Evolutionary conservation across 1,139 yeast genomes (phyloP).

Genomic region (Blastobotrys aristatus): DNA sequence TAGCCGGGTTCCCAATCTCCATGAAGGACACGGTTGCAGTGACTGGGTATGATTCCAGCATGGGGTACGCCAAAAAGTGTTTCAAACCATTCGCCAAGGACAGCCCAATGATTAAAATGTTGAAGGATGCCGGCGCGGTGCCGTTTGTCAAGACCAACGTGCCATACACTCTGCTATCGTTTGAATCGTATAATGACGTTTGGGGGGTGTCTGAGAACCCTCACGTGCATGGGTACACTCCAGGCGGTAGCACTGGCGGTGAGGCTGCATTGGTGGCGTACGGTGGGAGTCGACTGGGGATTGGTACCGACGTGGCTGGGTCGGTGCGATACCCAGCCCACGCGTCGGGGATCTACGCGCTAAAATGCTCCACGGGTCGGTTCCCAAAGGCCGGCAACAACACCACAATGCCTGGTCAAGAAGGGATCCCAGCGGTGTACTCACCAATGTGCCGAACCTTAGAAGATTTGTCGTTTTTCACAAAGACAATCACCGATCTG

Average conservation of each 20-base stretch:
- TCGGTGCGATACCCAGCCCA: conserved; percentile 49
- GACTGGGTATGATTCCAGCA: conserved; percentile 47
- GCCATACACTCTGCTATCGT: conserved; percentile 45
- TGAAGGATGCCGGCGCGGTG: conserved; percentile 44
- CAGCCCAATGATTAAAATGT: conserved; percentile 35
- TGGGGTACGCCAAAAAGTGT: conserved; percentile 45
- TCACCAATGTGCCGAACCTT: conserved; percentile 57
- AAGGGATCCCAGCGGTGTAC: conserved; percentile 49
- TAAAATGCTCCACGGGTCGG: conserved; percentile 47
- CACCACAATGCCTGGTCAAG: conserved; percentile 54
- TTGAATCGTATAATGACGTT: conserved; percentile 42
- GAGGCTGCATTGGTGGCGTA: conserved; percentile 47
- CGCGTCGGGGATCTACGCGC: conserved; percentile 45
- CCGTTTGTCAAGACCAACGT: conserved; percentile 47
- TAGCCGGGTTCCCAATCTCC: conserved; percentile 68
- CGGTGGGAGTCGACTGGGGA: conserved; percentile 45
- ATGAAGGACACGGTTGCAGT: conserved; percentile 48
- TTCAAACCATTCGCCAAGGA: conserved; percentile 35
- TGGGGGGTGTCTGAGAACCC: conserved; percentile 45
- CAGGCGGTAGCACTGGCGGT: conserved; percentile 51
- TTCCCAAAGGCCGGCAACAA: conserved; percentile 45
- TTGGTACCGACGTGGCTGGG: conserved; percentile 59
- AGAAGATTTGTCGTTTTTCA: conserved; percentile 59
- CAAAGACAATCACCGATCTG: conserved; percentile 49
- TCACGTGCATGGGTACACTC: conserved; percentile 36